Percentiles rank a stretch among this genome's conserved stretches.
These are phyloP conservation scores for Apium graveolens DNA, from an alignment of 129 eudicot genomes.

Conservation along the genomic window DNA sequence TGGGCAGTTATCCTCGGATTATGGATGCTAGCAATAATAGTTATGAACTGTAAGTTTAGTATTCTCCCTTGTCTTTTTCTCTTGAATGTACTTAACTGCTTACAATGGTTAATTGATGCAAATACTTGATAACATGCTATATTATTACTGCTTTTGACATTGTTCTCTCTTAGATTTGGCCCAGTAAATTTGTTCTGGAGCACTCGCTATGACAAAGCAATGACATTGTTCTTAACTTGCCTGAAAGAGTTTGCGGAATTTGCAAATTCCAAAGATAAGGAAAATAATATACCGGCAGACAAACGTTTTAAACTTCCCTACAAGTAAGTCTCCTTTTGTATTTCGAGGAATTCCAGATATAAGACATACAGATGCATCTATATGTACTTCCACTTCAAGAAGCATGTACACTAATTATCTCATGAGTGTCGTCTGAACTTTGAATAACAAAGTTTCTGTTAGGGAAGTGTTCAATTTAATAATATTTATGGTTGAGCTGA, in stretches of 20 bases:
- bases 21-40: constrained; percentile 82
- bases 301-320: constrained; percentile 90
- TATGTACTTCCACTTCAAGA: background rate
- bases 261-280: constrained; percentile 76
- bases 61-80: background rate
- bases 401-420: background rate
- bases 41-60: constrained; percentile 78
- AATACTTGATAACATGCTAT: background rate
- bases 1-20: constrained; percentile 97
- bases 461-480: background rate
- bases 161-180: constrained; percentile 52
- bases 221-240: constrained; percentile 86
- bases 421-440: background rate
- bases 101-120: background rate
- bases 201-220: constrained; percentile 94
- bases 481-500: background rate
- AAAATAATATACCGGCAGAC: constrained; percentile 75
- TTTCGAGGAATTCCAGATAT: background rate
- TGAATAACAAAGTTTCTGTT: background rate
- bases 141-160: background rate
- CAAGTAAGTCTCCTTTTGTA: constrained; percentile 40
- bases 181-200: constrained; percentile 98
- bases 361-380: background rate
- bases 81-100: background rate
- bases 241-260: constrained; percentile 86